A percentile compares a stretch with the other conserved stretches of the same genome.
phyloP scores from a whole-genome alignment of 106 monocot genomes.

The Allium cepa region DNA sequence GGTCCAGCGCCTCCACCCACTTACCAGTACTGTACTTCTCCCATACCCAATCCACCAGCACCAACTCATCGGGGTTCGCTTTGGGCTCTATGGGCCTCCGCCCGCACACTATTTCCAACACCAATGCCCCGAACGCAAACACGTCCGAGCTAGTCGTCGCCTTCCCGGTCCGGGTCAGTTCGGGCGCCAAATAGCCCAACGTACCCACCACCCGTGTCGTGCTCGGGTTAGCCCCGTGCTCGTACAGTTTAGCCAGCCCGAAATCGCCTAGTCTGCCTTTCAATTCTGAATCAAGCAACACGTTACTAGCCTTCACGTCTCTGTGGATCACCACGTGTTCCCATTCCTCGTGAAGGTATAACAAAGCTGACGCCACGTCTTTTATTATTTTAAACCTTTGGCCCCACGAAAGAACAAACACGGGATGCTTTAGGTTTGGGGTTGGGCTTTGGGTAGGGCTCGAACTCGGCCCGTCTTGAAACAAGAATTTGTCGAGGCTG shows the following conservation, averaged over 20 bases:
- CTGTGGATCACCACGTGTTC: slow-evolving; percentile 25
- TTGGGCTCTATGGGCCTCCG: too few relatives aligned
- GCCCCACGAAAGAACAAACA: slow-evolving; percentile 1
- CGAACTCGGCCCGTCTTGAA: background rate
- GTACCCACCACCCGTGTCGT: slow-evolving; percentile 24
- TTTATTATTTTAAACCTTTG: slow-evolving; percentile 17
- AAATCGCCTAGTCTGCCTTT: slow-evolving; percentile 29
- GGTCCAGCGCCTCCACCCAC: too few relatives aligned
- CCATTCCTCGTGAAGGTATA: slow-evolving; percentile 34
- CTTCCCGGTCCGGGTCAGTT: too few relatives aligned
- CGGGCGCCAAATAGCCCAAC: too few relatives aligned
- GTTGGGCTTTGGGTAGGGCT: background rate
- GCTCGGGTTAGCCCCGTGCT: slow-evolving; percentile 20
- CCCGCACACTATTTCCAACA: too few relatives aligned
- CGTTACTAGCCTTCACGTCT: slow-evolving; percentile 25
- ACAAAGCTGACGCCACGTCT: slow-evolving; percentile 20
- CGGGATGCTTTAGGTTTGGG: background rate
- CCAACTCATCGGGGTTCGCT: too few relatives aligned
- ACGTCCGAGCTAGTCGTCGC: too few relatives aligned
- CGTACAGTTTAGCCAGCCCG: slow-evolving; percentile 24
- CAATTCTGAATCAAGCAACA: slow-evolving; percentile 15
- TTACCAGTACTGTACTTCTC: too few relatives aligned
- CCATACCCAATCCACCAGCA: too few relatives aligned
- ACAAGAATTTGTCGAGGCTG: background rate
- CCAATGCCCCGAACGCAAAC: too few relatives aligned